Conservation (phyloP, 192 early-diverging fungal species). For the Blastocladiella britannica region DNA sequence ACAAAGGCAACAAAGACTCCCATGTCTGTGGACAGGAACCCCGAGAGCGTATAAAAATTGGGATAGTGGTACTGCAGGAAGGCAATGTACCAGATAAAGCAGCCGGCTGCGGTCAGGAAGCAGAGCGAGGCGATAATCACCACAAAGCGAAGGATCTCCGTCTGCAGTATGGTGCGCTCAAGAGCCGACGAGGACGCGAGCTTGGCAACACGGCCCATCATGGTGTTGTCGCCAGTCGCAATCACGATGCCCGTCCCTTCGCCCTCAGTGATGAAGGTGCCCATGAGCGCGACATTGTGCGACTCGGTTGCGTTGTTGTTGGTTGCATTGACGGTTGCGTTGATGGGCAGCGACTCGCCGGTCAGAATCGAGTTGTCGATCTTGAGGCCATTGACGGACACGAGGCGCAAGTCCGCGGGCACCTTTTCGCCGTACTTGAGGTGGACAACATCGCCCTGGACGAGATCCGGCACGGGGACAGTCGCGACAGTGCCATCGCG, state of each 20-base stretch:
- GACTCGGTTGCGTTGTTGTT: constrained; percentile 57
- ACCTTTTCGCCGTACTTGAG: constrained; percentile 45
- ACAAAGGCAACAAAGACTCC: constrained; percentile 51
- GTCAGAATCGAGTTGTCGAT: constrained; percentile 65
- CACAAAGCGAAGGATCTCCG: constrained; percentile 43
- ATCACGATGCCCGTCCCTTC: constrained; percentile 50
- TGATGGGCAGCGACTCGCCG: constrained; percentile 47
- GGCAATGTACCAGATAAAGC: constrained; percentile 26
- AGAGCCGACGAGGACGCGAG: constrained; percentile 21
- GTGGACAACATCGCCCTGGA: constrained; percentile 53
- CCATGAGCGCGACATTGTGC: constrained; percentile 63
- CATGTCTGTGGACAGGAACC: constrained; percentile 30
- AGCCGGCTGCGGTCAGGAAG: constrained; percentile 20
- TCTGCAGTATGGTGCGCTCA: constrained; percentile 30
- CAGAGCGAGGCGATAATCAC: constrained; percentile 39
- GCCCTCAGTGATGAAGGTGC: constrained; percentile 48
- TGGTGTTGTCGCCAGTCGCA: constrained; percentile 47
- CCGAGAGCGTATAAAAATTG: constrained; percentile 26
- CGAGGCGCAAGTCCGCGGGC: constrained; percentile 53
- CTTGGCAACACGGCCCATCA: constrained; percentile 54
- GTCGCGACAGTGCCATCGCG: constrained; percentile 32
- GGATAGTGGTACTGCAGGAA: constrained; percentile 36
- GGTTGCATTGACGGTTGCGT: constrained; percentile 34
- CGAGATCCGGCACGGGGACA: constrained; percentile 34
- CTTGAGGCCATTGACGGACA: constrained; percentile 36